These are phyloP conservation scores for Cryptococcus floricola DNA, from an alignment of 1,284 basidiomycete genomes.

Conservation along the genomic window DNA sequence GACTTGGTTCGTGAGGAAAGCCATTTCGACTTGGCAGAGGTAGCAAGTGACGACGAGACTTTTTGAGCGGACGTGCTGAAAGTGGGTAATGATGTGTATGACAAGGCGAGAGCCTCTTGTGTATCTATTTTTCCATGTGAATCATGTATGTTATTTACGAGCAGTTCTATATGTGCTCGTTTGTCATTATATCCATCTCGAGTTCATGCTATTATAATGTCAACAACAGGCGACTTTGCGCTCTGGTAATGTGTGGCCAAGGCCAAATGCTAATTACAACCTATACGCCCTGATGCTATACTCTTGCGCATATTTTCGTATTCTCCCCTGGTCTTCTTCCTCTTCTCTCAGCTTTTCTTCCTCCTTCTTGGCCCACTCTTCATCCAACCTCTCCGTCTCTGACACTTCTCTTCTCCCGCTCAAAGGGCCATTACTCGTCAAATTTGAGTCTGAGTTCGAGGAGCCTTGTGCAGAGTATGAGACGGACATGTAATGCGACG, in stretches of 20 bases:
- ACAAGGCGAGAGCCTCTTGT: neutral
- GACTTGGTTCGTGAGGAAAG: constrained; percentile 37
- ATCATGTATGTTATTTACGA: too few species aligned
- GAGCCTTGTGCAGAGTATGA: neutral
- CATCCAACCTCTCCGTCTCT: neutral
- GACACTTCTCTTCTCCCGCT: neutral
- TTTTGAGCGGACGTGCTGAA: constrained; percentile 1
- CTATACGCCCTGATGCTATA: neutral
- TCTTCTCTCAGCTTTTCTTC: neutral
- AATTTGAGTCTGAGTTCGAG: too few species aligned
- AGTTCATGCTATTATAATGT: too few species aligned
- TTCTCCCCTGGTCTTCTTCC: neutral
- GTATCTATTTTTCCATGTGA: too few species aligned
- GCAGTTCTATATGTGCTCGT: too few species aligned
- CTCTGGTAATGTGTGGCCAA: too few species aligned
- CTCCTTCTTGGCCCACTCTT: neutral
- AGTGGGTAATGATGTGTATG: neutral
- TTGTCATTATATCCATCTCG: too few species aligned
- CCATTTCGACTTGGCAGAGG: constrained; percentile 25
- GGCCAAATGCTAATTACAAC: too few species aligned
- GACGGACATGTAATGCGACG: neutral
- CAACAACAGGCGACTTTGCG: too few species aligned
- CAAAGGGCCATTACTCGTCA: neutral
- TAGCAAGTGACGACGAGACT: constrained; percentile 16
- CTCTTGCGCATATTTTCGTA: neutral